Conservation (phyloP, 306 rosid species). For the Corylus avellana region DNA sequence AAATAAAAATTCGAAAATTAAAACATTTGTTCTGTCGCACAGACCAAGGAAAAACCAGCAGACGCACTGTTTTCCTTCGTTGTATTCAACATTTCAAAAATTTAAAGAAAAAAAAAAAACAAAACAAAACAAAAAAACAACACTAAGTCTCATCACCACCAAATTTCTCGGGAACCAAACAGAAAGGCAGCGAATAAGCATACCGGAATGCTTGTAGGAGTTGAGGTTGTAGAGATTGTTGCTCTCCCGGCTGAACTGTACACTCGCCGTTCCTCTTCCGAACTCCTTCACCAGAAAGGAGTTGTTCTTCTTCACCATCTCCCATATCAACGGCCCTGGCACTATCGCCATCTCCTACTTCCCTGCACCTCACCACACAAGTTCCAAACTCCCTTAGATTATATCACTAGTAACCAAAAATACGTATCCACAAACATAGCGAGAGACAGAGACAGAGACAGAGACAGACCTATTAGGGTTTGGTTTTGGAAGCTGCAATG, state of each 20-base stretch:
- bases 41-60: neutral
- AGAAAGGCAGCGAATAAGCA: neutral
- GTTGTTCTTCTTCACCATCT: conserved; percentile 93
- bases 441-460: neutral
- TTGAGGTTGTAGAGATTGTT: conserved; percentile 85
- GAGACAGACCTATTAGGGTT: conserved; percentile 17
- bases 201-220: conserved; percentile 83
- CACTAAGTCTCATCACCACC: neutral
- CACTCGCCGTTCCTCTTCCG: conserved; percentile 71
- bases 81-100: neutral
- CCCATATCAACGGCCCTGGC: conserved; percentile 94
- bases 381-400: conserved; percentile 12
- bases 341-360: conserved; percentile 62
- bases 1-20: neutral
- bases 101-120: neutral
- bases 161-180: neutral
- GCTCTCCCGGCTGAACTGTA: conserved; percentile 80
- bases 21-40: neutral
- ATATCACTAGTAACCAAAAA: neutral
- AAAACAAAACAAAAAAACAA: no score
- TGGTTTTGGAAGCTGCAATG: neutral
- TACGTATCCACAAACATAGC: neutral
- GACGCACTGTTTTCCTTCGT: neutral
- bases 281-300: conserved; percentile 81
- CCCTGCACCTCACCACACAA: conserved; percentile 22